A percentile compares a stretch with the other conserved stretches of the same genome.
phyloP scores from a whole-genome alignment of 768 basidiomycete genomes.

The Podaxis sp. region DNA sequence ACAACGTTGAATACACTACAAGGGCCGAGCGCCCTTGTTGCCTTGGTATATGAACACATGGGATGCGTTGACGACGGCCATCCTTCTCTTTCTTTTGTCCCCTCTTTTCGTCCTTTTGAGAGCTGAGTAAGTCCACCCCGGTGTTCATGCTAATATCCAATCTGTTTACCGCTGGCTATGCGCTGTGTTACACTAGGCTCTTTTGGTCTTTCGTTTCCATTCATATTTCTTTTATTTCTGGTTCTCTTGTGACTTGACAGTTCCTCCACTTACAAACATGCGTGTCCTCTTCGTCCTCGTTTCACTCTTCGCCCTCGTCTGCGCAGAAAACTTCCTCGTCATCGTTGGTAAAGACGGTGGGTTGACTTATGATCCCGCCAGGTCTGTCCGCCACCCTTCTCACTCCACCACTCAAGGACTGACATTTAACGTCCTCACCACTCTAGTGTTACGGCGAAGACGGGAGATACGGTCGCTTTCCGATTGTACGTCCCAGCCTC shows the following conservation, averaged over 20 bases:
- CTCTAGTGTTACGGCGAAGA: conserved; percentile 31
- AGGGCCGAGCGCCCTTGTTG: neutral
- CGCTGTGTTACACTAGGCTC: neutral
- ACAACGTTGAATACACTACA: neutral
- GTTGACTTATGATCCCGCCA: conserved; percentile 27
- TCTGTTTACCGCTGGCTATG: neutral
- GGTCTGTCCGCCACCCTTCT: conserved; percentile 19
- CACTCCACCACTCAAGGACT: neutral
- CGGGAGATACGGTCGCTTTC: conserved; percentile 45
- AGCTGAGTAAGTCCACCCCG: conserved; percentile 31
- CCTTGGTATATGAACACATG: neutral
- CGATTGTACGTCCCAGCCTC: conserved; percentile 33
- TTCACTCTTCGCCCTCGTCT: conserved; percentile 27
- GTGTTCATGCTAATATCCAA: conserved; percentile 14
- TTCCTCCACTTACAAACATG: conserved; percentile 18
- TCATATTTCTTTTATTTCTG: conserved; percentile 7
- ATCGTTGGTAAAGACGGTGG: conserved; percentile 30
- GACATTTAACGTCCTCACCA: neutral
- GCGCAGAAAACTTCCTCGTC: conserved; percentile 31
- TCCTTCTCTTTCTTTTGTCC: conserved; percentile 14
- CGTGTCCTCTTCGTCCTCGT: conserved; percentile 23
- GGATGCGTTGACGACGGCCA: neutral
- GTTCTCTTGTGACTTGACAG: neutral
- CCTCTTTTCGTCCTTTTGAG: conserved; percentile 22
- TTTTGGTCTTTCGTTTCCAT: conserved; percentile 13